Evolutionary conservation across 2,329 filamentous ascomycete species (phyloP).

Genomic region (Pseudocercospora pini-densiflorae): DNA sequence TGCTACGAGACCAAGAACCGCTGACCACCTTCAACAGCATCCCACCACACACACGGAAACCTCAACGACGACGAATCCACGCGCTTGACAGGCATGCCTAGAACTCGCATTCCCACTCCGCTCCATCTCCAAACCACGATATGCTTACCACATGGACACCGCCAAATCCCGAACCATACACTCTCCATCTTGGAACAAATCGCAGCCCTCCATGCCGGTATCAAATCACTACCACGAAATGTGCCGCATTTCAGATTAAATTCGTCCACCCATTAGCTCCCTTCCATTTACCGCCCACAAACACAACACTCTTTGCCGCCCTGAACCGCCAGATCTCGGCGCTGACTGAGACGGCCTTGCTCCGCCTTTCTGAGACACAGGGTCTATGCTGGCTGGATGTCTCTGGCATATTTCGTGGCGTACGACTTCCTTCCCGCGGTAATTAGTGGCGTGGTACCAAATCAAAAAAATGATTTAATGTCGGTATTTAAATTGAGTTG

Average conservation of each 20-base stretch:
- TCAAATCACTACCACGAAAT: slow-evolving; percentile 1
- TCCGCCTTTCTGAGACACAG: neutral
- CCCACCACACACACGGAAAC: too few species aligned
- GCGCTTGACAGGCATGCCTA: neutral
- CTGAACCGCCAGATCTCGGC: neutral
- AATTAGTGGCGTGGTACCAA: slow-evolving; percentile 1
- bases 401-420: too few species aligned
- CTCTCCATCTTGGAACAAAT: neutral
- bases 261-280: slow-evolving; percentile 9
- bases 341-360: neutral
- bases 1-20: neutral
- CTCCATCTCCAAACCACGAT: neutral
- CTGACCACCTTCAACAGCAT: neutral
- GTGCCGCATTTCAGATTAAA: slow-evolving; percentile 6
- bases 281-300: neutral
- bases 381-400: neutral
- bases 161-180: neutral
- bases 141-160: neutral
- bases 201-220: neutral
- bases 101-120: neutral
- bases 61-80: neutral
- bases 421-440: too few species aligned
- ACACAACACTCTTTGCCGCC: too few species aligned
- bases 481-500: slow-evolving; percentile 10
- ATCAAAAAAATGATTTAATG: neutral